A percentile compares a stretch with the other conserved stretches of the same genome.
Conservation (phyloP, 768 basidiomycete genomes). For the Lentinula sp. region DNA sequence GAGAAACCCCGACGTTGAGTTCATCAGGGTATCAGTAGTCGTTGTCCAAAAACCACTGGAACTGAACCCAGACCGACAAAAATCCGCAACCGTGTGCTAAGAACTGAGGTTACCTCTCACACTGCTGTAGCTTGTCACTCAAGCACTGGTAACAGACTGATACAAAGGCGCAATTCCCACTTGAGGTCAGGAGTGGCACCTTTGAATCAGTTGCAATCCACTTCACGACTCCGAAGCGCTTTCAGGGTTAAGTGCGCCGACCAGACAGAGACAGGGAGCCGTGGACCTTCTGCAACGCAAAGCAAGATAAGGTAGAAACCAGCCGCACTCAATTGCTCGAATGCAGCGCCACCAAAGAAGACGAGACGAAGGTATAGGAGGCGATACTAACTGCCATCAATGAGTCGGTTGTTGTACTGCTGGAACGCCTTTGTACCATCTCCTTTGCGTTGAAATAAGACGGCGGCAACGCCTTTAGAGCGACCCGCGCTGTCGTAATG, state of each 20-base stretch:
- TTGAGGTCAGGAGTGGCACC: not conserved
- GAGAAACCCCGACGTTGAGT: not conserved
- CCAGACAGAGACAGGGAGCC: constrained; percentile 38
- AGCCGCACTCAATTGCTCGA: constrained; percentile 8
- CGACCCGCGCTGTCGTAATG: constrained; percentile 81
- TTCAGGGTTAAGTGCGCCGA: not conserved
- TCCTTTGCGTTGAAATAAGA: constrained; percentile 80
- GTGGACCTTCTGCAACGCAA: constrained; percentile 29
- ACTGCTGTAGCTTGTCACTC: not conserved
- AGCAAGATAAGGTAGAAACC: constrained; percentile 6
- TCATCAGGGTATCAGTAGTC: not conserved
- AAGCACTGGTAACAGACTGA: not conserved
- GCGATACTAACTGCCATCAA: constrained; percentile 99
- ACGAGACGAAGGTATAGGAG: constrained; percentile 34
- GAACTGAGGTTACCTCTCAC: not conserved
- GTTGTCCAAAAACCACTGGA: no score
- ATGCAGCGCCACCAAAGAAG: constrained; percentile 24
- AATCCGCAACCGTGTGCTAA: no score
- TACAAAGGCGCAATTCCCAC: not conserved
- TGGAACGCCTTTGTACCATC: constrained; percentile 90
- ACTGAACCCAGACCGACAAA: no score
- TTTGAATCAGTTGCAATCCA: not conserved
- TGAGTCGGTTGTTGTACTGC: constrained; percentile 96
- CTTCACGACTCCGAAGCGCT: not conserved
- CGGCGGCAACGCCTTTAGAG: constrained; percentile 86